A percentile compares a stretch with the other conserved stretches of the same genome.
Conservation (phyloP, 345 rosid genomes). For the Laguncularia racemosa region DNA sequence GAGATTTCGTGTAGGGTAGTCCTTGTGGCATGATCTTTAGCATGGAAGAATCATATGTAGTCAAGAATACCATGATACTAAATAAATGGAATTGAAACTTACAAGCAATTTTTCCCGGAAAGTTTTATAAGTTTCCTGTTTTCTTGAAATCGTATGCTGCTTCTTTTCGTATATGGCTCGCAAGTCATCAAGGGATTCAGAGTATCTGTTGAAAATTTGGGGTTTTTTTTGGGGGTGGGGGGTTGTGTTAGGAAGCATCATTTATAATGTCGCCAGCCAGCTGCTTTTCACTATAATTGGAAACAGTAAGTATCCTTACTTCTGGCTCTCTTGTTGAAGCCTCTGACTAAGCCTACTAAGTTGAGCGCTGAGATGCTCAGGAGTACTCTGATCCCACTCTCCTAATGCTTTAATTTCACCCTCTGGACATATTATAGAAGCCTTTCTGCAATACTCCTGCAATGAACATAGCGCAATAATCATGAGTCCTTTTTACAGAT, state of each 20-base stretch:
- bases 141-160: slow-evolving; percentile 54
- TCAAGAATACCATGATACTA: not conserved
- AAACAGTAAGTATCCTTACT: slow-evolving; percentile 32
- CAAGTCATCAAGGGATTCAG: slow-evolving; percentile 90
- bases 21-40: too few relatives aligned
- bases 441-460: slow-evolving; percentile 77
- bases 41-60: too few relatives aligned
- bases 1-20: too few relatives aligned
- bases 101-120: slow-evolving; percentile 62
- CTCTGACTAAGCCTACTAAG: slow-evolving; percentile 56
- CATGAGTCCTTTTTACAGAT: not conserved
- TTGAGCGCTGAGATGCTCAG: slow-evolving; percentile 82
- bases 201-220: slow-evolving; percentile 40
- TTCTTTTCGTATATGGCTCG: slow-evolving; percentile 49
- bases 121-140: slow-evolving; percentile 39
- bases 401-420: slow-evolving; percentile 76
- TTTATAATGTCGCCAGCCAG: not conserved
- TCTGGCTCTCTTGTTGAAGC: slow-evolving; percentile 66
- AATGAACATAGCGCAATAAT: slow-evolving; percentile 6
- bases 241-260: slow-evolving; percentile 4
- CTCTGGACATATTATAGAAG: slow-evolving; percentile 91
- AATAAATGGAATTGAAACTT: slow-evolving; percentile 9
- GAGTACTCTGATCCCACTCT: slow-evolving; percentile 64
- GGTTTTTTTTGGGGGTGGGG: not conserved
- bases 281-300: not conserved